Evolutionary conservation across 1,284 basidiomycete species (phyloP), one percentile per base, ranked within the genome.

Genomic region (Trametes pubescens): DNA sequence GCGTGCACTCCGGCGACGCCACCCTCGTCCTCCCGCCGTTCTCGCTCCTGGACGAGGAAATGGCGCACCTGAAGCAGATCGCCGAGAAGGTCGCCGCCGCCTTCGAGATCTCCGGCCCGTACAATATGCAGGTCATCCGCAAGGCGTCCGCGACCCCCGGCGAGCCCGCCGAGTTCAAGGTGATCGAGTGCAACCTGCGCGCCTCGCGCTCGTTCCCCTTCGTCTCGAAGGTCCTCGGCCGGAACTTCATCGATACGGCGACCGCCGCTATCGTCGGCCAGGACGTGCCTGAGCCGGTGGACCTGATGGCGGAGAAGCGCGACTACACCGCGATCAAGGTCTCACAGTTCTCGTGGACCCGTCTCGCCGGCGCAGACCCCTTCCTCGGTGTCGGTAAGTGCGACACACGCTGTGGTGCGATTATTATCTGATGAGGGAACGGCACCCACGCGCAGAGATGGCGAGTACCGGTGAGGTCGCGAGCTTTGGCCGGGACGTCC

Each of bases 51-150:
- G 80, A 89, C 49, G 74, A 78, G 47, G 97, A 99, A 73, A 89
- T 99, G 81, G 83, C 82, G 14, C 93, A 96, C 64, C 82, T 98
- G 68, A 99, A 98, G 83, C 85, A 84, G 57, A 98, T 99, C 69
- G 95, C 97, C 0, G 88, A 95, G 79, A 98, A 98, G 81, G 96
- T 99, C 65, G 98, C 95, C 51, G 84, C 86, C 59, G 97, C 96
- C 1, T 98, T 99, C 78, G 85, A 98, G 74, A 99, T 99, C 65
- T 97, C 95, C 32, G 97, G 98, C 38, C 98, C 98, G 7, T 99
- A 91, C 89, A 99, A 99, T 80, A 99, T 99, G 96, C 98, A 99
- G 80, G 88, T 99, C 78, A 99, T 99, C 80, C 90, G 93, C 75
- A 95, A 96, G 79, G 86, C 89, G 2, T 78, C 86, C 10, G 81